Percentiles rank a stretch among this genome's conserved stretches.
phyloP scores from a whole-genome alignment of 116 monocot genomes.

The Posidonia oceanica region DNA sequence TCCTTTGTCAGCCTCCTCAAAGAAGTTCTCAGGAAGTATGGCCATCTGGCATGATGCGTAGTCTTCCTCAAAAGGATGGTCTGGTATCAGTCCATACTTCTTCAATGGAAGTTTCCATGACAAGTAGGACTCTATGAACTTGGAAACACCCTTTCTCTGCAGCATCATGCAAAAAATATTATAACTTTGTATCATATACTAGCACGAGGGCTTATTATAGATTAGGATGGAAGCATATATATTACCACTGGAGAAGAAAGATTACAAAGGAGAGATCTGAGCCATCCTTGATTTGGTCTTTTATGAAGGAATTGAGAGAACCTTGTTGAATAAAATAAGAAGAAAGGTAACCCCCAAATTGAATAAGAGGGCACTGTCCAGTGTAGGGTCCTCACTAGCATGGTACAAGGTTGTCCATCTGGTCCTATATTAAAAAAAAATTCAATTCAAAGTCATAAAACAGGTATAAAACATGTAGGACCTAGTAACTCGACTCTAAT shows the following conservation, averaged over 20 bases:
- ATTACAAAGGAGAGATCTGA: conserved; percentile 49
- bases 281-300: conserved; percentile 55
- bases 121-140: conserved; percentile 75
- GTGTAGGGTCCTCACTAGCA: conserved; percentile 74
- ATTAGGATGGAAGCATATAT: too few relatives aligned
- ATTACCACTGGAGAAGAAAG: conserved; percentile 60
- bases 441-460: not conserved
- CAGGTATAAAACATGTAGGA: too few relatives aligned
- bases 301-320: conserved; percentile 73
- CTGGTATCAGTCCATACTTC: conserved; percentile 68
- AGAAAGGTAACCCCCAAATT: conserved; percentile 87
- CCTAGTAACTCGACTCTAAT: too few relatives aligned
- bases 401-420: conserved; percentile 81
- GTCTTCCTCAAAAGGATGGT: conserved; percentile 75
- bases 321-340: conserved; percentile 68
- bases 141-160: conserved; percentile 54
- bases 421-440: conserved; percentile 24
- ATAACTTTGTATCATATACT: too few relatives aligned
- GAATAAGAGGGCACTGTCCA: conserved; percentile 92
- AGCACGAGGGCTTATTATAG: too few relatives aligned
- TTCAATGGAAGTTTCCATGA: conserved; percentile 64
- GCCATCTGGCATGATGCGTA: conserved; percentile 85
- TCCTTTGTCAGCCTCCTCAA: conserved; percentile 56
- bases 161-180: not conserved
- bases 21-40: conserved; percentile 82